phyloP scores from a whole-genome alignment of 148 eudicot genomes.

The Spergularia bocconei region DNA sequence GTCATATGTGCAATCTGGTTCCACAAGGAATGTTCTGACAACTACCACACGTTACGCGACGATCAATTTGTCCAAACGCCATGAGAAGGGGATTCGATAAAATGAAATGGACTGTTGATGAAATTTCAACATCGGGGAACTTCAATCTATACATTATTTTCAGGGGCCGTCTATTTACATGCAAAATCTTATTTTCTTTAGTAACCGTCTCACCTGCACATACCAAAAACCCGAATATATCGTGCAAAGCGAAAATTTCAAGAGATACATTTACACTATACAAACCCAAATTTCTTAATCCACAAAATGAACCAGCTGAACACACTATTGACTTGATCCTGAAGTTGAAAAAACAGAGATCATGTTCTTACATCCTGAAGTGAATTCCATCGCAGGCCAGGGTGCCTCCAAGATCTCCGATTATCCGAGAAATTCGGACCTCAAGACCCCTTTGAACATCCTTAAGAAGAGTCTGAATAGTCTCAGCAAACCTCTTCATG shows the following conservation, averaged over 20 bases:
- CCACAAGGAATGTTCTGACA: slow-evolving; percentile 21
- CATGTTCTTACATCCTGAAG: slow-evolving; percentile 33
- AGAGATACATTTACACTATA: neutral
- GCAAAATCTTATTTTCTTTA: neutral
- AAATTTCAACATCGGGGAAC: neutral
- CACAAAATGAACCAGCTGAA: neutral
- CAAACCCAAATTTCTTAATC: neutral
- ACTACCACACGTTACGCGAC: neutral
- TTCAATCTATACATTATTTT: slow-evolving; percentile 6
- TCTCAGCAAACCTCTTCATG: slow-evolving; percentile 72
- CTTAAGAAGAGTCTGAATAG: slow-evolving; percentile 54
- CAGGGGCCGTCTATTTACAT: slow-evolving; percentile 24
- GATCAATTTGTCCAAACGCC: neutral
- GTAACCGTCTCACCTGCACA: neutral
- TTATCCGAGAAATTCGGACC: slow-evolving; percentile 68
- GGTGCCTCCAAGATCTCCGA: slow-evolving; percentile 89
- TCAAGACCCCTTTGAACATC: slow-evolving; percentile 91
- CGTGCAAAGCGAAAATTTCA: too few relatives aligned
- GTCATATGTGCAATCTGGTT: too few relatives aligned
- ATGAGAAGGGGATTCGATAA: neutral
- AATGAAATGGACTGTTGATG: neutral
- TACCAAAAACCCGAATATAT: slow-evolving; percentile 9
- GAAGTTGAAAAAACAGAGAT: neutral
- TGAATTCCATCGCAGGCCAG: slow-evolving; percentile 87
- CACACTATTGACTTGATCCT: neutral